Conservation (phyloP, 192 early-diverging fungal species). For the Phycomyces nitens region DNA sequence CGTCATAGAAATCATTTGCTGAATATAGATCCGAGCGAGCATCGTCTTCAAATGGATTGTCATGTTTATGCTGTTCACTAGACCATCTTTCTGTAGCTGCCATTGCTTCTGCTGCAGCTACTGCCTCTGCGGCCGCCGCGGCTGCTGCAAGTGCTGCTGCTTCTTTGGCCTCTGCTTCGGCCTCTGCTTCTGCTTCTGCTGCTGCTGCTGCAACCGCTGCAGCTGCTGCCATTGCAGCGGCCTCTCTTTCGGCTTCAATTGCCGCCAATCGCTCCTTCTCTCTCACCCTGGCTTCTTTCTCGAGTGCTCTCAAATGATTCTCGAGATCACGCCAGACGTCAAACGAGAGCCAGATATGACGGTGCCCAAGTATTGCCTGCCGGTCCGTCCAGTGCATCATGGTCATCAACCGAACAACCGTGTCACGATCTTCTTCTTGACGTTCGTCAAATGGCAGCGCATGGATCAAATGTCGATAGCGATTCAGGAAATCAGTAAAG, state of each 20-base stretch:
- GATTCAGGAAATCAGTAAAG: slow-evolving; percentile 66
- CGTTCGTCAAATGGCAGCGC: neutral
- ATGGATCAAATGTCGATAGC: slow-evolving; percentile 58
- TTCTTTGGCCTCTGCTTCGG: slow-evolving; percentile 24
- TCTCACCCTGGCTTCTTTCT: slow-evolving; percentile 52
- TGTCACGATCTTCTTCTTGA: slow-evolving; percentile 10
- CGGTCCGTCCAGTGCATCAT: slow-evolving; percentile 36
- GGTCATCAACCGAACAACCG: slow-evolving; percentile 10
- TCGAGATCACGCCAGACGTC: slow-evolving; percentile 65
- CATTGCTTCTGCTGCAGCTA: slow-evolving; percentile 27
- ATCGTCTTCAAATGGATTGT: slow-evolving; percentile 39
- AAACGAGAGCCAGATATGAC: slow-evolving; percentile 55
- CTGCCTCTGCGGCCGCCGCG: slow-evolving; percentile 11
- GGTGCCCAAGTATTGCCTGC: slow-evolving; percentile 40
- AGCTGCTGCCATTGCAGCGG: slow-evolving; percentile 10
- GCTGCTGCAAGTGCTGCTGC: slow-evolving; percentile 33
- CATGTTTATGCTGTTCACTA: slow-evolving; percentile 9
- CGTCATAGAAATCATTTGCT: slow-evolving; percentile 15
- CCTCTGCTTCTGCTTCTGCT: neutral
- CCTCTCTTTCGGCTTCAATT: slow-evolving; percentile 27
- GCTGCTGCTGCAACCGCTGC: slow-evolving; percentile 21
- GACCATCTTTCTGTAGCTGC: slow-evolving; percentile 28
- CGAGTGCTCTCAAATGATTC: slow-evolving; percentile 48
- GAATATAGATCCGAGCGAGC: slow-evolving; percentile 27
- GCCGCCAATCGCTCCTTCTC: slow-evolving; percentile 43